phyloP scores from a whole-genome alignment of 108 stramenopile genomes.

The Cyclotella distinguenda region DNA sequence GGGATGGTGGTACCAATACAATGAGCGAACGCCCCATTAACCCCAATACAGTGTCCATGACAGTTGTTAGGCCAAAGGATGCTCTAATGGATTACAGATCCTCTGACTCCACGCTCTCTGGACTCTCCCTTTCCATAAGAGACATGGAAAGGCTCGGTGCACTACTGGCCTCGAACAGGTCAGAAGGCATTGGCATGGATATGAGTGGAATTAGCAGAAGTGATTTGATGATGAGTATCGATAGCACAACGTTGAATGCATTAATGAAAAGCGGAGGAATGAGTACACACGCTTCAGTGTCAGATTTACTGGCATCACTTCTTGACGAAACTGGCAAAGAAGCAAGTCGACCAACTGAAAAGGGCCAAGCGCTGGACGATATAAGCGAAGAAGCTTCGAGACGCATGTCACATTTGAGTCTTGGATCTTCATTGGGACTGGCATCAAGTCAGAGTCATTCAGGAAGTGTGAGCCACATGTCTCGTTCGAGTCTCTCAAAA shows the following conservation, averaged over 20 bases:
- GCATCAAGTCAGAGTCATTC: too few species aligned
- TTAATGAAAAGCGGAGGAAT: background rate
- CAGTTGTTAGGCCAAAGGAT: too few species aligned
- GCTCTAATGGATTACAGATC: too few species aligned
- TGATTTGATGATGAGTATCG: constrained; percentile 25
- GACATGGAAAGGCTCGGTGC: background rate
- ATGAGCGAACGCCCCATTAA: too few species aligned
- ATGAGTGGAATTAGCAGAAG: background rate
- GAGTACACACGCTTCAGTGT: background rate
- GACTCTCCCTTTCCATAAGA: background rate
- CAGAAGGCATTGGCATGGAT: background rate
- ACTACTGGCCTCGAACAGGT: background rate
- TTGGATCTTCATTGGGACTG: too few species aligned
- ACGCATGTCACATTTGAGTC: background rate
- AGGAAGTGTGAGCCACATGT: too few species aligned
- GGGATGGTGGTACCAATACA: too few species aligned
- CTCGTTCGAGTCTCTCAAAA: too few species aligned
- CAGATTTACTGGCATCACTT: background rate
- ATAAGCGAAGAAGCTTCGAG: background rate
- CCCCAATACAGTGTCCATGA: too few species aligned
- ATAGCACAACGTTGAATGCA: constrained; percentile 10
- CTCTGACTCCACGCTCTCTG: background rate
- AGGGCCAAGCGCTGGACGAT: background rate
- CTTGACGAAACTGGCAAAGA: background rate
- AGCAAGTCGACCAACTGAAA: background rate